Conservation (phyloP, 305 asterid genomes). For the Fraxinus platypoda region DNA sequence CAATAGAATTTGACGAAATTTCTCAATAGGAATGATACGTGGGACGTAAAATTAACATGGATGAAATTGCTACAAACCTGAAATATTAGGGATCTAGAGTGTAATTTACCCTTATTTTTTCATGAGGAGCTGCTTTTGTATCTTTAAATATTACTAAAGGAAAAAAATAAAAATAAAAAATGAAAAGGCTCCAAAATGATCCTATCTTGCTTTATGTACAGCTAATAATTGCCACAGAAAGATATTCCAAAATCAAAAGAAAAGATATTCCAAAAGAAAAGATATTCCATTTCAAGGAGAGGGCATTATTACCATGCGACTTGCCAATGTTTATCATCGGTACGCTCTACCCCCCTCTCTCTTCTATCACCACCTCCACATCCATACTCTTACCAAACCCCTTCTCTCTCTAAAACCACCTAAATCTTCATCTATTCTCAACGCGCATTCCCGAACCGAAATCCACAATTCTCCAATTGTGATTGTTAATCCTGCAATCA, state of each 20-base stretch:
- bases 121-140: neutral
- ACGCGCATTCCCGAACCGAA: slow-evolving; percentile 16
- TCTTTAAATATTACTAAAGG: neutral
- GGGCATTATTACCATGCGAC: slow-evolving; percentile 42
- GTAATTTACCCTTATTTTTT: neutral
- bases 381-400: slow-evolving; percentile 41
- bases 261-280: neutral
- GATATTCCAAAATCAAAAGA: neutral
- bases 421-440: slow-evolving; percentile 23
- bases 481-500: slow-evolving; percentile 18
- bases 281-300: neutral
- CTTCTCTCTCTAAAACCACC: slow-evolving; percentile 38
- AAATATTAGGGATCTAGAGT: neutral
- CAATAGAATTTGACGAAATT: neutral
- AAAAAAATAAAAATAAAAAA: too few relatives aligned
- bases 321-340: slow-evolving; percentile 60
- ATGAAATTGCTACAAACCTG: neutral
- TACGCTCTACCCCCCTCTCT: slow-evolving; percentile 30
- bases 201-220: neutral
- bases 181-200: neutral
- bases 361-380: neutral
- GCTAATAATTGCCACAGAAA: slow-evolving; percentile 29
- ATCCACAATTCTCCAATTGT: slow-evolving; percentile 24
- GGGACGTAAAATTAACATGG: neutral
- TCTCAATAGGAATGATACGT: neutral